Conservation (phyloP, 768 basidiomycete species). For the Termitomyces titanicus region DNA sequence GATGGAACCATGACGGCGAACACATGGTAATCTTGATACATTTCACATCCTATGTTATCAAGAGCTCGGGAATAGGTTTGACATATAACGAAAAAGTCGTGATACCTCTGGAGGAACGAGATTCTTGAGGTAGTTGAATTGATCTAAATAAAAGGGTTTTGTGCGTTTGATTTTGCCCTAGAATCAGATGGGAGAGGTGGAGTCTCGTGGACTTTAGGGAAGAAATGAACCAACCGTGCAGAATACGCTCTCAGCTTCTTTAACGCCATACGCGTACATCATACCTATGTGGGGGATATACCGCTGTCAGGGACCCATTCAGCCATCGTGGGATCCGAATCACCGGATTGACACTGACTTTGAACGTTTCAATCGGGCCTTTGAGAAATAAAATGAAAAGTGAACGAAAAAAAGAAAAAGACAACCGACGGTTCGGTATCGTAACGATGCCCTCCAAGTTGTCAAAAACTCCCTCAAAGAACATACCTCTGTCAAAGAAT, state of each 20-base stretch:
- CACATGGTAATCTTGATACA: slow-evolving; percentile 70
- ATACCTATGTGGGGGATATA: slow-evolving; percentile 46
- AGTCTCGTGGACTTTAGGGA: slow-evolving; percentile 16
- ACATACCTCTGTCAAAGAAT: slow-evolving; percentile 41
- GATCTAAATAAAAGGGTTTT: slow-evolving; percentile 57
- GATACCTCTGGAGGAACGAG: slow-evolving; percentile 52
- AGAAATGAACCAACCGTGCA: slow-evolving; percentile 33
- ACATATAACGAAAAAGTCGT: background rate
- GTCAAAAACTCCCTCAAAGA: slow-evolving; percentile 66
- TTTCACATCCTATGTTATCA: slow-evolving; percentile 50
- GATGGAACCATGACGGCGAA: slow-evolving; percentile 70
- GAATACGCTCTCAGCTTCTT: slow-evolving; percentile 35
- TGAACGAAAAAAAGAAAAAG: background rate
- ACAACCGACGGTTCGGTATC: slow-evolving; percentile 41
- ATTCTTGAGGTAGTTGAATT: slow-evolving; percentile 58
- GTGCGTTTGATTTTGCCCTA: slow-evolving; percentile 63
- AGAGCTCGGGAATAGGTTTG: slow-evolving; percentile 5
- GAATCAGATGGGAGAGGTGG: slow-evolving; percentile 7
- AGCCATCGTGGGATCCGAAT: background rate
- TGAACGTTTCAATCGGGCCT: slow-evolving; percentile 49
- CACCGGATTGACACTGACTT: slow-evolving; percentile 28
- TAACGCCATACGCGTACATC: slow-evolving; percentile 37
- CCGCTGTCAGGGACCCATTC: slow-evolving; percentile 20
- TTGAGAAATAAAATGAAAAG: slow-evolving; percentile 3
- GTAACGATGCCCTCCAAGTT: slow-evolving; percentile 60